A percentile compares a stretch with the other conserved stretches of the same genome.
Evolutionary conservation across 306 rosid genomes (phyloP).

Genomic region (Quercus agrifolia): DNA sequence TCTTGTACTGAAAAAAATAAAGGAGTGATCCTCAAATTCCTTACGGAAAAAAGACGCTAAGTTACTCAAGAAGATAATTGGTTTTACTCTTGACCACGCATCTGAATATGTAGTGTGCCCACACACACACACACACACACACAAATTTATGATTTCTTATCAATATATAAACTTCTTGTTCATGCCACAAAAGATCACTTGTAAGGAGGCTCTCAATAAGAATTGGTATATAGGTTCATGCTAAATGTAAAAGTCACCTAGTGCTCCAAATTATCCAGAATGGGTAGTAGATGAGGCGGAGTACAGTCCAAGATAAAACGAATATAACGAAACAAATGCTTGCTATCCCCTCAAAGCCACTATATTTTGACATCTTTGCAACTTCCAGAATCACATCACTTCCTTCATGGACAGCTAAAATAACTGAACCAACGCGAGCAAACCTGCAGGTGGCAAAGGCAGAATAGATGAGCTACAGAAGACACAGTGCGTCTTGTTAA

Average conservation of each 20-base stretch:
- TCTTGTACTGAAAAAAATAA: neutral
- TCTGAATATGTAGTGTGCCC: neutral
- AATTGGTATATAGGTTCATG: neutral
- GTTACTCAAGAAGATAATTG: neutral
- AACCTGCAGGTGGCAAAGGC: conserved; percentile 47
- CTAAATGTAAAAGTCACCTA: conserved; percentile 32
- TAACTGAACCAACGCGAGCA: conserved; percentile 81
- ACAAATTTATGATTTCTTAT: neutral
- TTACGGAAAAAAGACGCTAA: neutral
- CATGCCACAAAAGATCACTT: neutral
- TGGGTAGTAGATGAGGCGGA: conserved; percentile 82
- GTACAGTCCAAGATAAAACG: conserved; percentile 64
- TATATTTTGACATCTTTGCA: conserved; percentile 90
- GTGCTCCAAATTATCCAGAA: conserved; percentile 92
- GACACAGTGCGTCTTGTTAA: conserved; percentile 2
- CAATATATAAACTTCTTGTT: neutral
- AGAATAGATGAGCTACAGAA: neutral
- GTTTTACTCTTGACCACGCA: neutral
- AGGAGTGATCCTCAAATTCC: neutral
- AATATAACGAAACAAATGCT: conserved; percentile 75
- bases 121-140: neutral
- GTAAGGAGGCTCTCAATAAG: neutral
- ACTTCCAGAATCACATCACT: conserved; percentile 83
- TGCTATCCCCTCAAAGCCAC: conserved; percentile 69
- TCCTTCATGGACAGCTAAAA: conserved; percentile 90